These are phyloP conservation scores for Pseudoturritis turrita DNA, from an alignment of 345 rosid genomes.

Conservation along the genomic window DNA sequence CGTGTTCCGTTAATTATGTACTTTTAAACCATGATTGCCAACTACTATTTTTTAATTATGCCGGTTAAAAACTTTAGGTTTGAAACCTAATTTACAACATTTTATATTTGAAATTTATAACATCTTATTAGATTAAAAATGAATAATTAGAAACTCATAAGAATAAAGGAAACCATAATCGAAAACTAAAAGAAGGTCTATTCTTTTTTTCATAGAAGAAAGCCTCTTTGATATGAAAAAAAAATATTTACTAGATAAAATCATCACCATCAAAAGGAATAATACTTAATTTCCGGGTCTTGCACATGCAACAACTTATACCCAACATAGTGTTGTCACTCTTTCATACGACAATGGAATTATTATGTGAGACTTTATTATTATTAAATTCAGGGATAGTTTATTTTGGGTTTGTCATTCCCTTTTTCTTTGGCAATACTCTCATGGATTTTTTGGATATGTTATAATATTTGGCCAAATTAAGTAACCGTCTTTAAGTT, in stretches of 20 bases:
- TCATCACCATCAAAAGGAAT: not conserved
- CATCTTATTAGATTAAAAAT: not conserved
- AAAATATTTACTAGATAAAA: not conserved
- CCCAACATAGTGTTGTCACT: slow-evolving; percentile 27
- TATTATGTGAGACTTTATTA: slow-evolving; percentile 14
- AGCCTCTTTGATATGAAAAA: not conserved
- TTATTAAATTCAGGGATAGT: not conserved
- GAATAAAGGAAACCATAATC: not conserved
- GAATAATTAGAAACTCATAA: not conserved
- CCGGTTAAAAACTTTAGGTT: not conserved
- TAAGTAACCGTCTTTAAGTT: slow-evolving; percentile 19
- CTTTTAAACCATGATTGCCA: not conserved
- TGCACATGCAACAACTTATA: slow-evolving; percentile 29
- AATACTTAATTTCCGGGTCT: slow-evolving; percentile 8
- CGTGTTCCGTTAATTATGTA: not conserved
- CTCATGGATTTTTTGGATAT: not conserved
- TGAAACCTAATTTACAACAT: not conserved
- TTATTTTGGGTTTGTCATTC: not conserved
- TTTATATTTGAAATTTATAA: not conserved
- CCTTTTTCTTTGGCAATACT: not conserved
- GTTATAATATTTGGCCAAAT: slow-evolving; percentile 14
- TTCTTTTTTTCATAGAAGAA: not conserved
- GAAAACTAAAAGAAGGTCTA: not conserved
- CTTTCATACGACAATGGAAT: slow-evolving; percentile 8
- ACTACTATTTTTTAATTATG: not conserved